phyloP scores from a whole-genome alignment of 148 eudicot genomes.

The Camellia japonica region DNA sequence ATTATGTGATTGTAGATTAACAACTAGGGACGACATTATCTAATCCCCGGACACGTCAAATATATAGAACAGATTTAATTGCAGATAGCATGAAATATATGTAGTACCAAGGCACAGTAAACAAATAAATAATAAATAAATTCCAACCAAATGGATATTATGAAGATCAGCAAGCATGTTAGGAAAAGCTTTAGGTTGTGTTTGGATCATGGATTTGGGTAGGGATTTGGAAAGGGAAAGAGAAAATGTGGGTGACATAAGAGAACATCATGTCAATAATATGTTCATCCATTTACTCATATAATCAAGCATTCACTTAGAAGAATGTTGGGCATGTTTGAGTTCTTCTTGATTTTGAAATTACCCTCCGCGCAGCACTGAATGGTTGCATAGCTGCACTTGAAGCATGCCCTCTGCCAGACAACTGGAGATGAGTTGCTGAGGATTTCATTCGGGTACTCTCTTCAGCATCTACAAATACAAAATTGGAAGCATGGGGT shows the following conservation, averaged over 20 bases:
- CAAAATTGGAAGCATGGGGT: conserved; percentile 9
- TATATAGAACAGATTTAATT: background rate
- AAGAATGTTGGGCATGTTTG: conserved; percentile 7
- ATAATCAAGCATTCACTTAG: background rate
- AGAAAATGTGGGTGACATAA: background rate
- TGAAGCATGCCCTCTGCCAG: conserved; percentile 40
- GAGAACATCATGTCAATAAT: conserved; percentile 6
- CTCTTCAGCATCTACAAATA: conserved; percentile 48
- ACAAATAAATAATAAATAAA: too few species aligned
- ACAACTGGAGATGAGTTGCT: conserved; percentile 37
- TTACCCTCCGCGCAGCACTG: conserved; percentile 57
- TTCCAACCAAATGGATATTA: background rate
- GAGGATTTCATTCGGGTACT: conserved; percentile 38
- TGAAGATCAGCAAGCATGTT: conserved; percentile 10
- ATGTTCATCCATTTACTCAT: background rate
- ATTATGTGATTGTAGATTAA: background rate
- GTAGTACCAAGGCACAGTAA: background rate
- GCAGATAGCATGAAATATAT: conserved; percentile 8
- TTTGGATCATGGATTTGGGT: too few species aligned
- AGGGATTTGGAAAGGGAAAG: too few species aligned
- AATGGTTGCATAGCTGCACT: conserved; percentile 51
- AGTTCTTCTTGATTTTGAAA: conserved; percentile 17
- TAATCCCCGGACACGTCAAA: background rate
- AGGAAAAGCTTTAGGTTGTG: background rate
- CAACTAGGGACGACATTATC: background rate